Base-by-base conservation (phyloP, 768 basidiomycete genomes). In the Termitomyces sp. region DNA sequence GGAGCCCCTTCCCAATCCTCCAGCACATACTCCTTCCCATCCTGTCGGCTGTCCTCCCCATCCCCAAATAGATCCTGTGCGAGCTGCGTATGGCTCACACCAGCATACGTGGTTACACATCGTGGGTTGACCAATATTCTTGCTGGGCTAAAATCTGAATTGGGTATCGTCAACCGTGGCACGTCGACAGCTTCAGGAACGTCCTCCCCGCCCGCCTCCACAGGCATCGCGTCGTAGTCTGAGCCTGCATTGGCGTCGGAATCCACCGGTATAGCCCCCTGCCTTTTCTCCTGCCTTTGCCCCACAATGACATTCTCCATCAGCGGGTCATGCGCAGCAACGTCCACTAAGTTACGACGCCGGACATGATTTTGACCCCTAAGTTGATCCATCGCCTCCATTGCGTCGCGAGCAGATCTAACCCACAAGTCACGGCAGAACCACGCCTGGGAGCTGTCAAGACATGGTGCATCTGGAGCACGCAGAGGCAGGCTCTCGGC, bases 401-500 rank as follows among this genome's bases (percentile, higher is more conserved):
- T 83, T 16, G 86, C 87, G 46, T 91, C 89, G 25, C 79, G 75
- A 1, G 96, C 96, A 43, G 87, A 88, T 59, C 82, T 81, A n/a
- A 93, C 80, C 97, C 97, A 99, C 36, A 99, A 77, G 69, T 99
- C 97, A 35, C 97, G 76, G 63, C 97, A 99, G 76, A 99, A 98
- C 90, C 92, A 98, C 32, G 95, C 94, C 69, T 99, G 97, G 35
- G 86, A 91, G 65, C 92, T 95, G 69, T 98, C 97, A 64, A 98
- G 81, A 68, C 97, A 99, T 27, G 89, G 74, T 1, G 91, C 90
- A 59, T 96, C 91, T 5, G 88, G 81, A 48, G 82, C 80, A 53
- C 93, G 84, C 0, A 74, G 71, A 0, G 78, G 70, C 18, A 78
- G 70, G 9, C 79, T 75, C n/a, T 85, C 81, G 1, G 78, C 72